Conservation (phyloP, 2,329 filamentous ascomycete species). For the Claviceps humidiphila region DNA sequence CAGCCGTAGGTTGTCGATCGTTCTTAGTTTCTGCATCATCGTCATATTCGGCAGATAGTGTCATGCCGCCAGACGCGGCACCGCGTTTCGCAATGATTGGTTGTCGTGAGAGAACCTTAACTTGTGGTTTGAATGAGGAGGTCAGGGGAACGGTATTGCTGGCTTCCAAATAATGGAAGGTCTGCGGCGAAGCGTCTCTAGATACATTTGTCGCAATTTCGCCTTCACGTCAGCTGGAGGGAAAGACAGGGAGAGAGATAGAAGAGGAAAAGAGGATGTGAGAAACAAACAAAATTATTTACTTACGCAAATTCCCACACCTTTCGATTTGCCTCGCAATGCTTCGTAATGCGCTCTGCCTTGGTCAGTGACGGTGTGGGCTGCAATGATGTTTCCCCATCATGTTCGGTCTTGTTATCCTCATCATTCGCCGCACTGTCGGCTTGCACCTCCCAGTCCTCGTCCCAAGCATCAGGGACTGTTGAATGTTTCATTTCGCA, state of each 20-base stretch:
- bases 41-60: constrained; percentile 33
- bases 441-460: constrained; percentile 74
- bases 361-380: constrained; percentile 41
- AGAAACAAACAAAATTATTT: constrained; percentile 5
- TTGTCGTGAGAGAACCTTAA: constrained; percentile 77
- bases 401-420: constrained; percentile 19
- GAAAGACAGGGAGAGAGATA: not conserved
- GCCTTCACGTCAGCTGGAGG: not conserved
- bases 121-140: constrained; percentile 62
- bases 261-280: not conserved
- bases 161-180: constrained; percentile 62
- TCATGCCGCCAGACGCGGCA: constrained; percentile 31
- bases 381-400: constrained; percentile 1
- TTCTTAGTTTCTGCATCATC: constrained; percentile 53
- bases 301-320: constrained; percentile 80
- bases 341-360: constrained; percentile 64
- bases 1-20: constrained; percentile 51
- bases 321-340: constrained; percentile 71
- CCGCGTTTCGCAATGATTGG: constrained; percentile 51
- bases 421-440: constrained; percentile 37
- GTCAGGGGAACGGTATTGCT: constrained; percentile 46
- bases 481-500: constrained; percentile 31
- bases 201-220: not conserved
- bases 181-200: constrained; percentile 56
- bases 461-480: constrained; percentile 72